Evolutionary conservation across 345 rosid species (phyloP), one percentile per base, ranked within the genome.

Genomic region (Turnera subulata): DNA sequence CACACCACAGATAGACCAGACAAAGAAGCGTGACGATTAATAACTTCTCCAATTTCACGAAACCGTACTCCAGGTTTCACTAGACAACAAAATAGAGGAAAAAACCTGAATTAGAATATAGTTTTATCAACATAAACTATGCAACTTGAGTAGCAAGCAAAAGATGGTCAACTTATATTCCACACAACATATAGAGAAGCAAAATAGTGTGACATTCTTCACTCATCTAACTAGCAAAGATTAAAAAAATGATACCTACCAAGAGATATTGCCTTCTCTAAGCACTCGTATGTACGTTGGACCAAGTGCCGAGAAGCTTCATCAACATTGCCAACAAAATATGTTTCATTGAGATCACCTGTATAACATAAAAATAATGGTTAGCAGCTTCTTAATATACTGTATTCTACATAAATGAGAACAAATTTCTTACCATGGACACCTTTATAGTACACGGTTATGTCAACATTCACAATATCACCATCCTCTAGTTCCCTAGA

Each of bases 261-360:
- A 39, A 79, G 79, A 11, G 97, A 68, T 73, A 93, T 89, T 56
- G 99, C 97, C 67, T 85, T 93, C 52, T 89, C 94, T 62, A 93
- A 68, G 82, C 99, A 93, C 73, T 93, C 96, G 1, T 89, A 89
- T 46, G 97, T 86, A 75, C 88, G 80, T 44, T 81, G 91, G 29
- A 93, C 94, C 56, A 93, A 74, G 58, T 78, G 93, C 47, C 65
- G 80, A 60, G 99, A 93, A 61, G 82, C 73, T 81, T 93, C 97
- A 65, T 89, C 99, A 59, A 82, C 91, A 62, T 86, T 89, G 39
- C 99, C 99, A 67, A 89, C 99, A 57, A 93, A 93, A 69, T 78
- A 93, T 50, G 99, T 93, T 71, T 93, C 99, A 33, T 89, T 93
- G 50, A 93, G 85, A 71, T 93, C 97, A 82, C 97, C 99, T 92